Evolutionary conservation across 345 rosid species (phyloP).

Genomic region (Heritiera littoralis): DNA sequence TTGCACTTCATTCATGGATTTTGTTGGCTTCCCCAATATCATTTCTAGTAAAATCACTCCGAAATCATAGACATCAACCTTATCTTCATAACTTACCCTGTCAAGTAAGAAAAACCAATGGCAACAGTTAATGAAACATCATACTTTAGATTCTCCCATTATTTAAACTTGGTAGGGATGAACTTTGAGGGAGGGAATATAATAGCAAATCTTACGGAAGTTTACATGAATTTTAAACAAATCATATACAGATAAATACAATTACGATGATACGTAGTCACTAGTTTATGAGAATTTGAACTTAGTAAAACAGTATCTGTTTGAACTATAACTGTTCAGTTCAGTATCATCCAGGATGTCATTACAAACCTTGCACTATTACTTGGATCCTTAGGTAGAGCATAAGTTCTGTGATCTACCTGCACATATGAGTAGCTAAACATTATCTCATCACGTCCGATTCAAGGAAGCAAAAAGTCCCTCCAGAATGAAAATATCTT

Average conservation of each 20-base stretch:
- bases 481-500: neutral
- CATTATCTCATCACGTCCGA: neutral
- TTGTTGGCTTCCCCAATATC: conserved; percentile 66
- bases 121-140: neutral
- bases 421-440: conserved; percentile 30
- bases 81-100: conserved; percentile 55
- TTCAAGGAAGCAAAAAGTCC: conserved; percentile 7
- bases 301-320: neutral
- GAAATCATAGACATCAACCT: conserved; percentile 67
- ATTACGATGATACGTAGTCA: neutral
- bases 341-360: neutral
- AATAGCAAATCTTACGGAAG: neutral
- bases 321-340: neutral
- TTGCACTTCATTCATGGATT: conserved; percentile 53
- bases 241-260: neutral
- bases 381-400: conserved; percentile 43
- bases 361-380: conserved; percentile 46
- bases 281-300: neutral
- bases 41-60: conserved; percentile 89
- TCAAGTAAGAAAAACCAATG: conserved; percentile 19
- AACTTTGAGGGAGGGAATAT: neutral
- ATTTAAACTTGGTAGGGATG: neutral
- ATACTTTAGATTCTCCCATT: neutral
- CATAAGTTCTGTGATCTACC: conserved; percentile 54
- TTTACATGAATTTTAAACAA: neutral